A percentile compares a stretch with the other conserved stretches of the same genome.
These are phyloP conservation scores for Globisporangium apiculatum DNA, from an alignment of 352 stramenopile species.

Conservation along the genomic window DNA sequence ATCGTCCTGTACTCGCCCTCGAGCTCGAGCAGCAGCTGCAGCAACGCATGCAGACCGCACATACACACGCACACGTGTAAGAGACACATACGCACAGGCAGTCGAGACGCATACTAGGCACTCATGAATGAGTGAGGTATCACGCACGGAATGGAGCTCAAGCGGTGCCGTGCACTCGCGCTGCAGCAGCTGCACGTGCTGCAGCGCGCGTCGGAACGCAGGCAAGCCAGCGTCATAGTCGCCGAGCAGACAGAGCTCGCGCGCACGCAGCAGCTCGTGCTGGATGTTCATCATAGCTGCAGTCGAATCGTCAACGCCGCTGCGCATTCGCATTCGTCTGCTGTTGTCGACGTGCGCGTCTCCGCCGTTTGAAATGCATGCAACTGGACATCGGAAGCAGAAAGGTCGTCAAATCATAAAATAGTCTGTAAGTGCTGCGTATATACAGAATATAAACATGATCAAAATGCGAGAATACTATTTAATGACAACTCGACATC, in stretches of 20 bases:
- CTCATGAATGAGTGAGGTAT: too few relatives aligned
- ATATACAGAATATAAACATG: too few relatives aligned
- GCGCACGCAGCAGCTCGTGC: conserved; percentile 36
- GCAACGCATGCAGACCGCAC: conserved; percentile 14
- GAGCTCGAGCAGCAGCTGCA: conserved; percentile 28
- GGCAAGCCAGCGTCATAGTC: conserved; percentile 45
- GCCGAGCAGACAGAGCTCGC: conserved; percentile 58
- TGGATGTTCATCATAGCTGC: neutral
- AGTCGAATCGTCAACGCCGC: neutral
- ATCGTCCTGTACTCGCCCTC: conserved; percentile 42
- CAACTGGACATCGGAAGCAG: too few relatives aligned
- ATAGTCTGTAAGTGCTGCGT: too few relatives aligned
- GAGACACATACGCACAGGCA: neutral
- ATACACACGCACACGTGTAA: conserved; percentile 1
- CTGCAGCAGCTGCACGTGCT: conserved; percentile 19
- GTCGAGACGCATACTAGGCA: too few relatives aligned
- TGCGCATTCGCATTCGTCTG: neutral
- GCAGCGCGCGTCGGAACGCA: conserved; percentile 31
- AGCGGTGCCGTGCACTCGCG: conserved; percentile 17
- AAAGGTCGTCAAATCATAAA: too few relatives aligned
- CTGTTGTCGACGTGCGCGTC: neutral
- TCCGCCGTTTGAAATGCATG: neutral
- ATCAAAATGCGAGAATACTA: too few relatives aligned
- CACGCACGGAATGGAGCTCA: conserved; percentile 28
- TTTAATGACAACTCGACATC: too few relatives aligned